Conservation (phyloP, 2,329 filamentous ascomycete species). For the Eutypella sp. region DNA sequence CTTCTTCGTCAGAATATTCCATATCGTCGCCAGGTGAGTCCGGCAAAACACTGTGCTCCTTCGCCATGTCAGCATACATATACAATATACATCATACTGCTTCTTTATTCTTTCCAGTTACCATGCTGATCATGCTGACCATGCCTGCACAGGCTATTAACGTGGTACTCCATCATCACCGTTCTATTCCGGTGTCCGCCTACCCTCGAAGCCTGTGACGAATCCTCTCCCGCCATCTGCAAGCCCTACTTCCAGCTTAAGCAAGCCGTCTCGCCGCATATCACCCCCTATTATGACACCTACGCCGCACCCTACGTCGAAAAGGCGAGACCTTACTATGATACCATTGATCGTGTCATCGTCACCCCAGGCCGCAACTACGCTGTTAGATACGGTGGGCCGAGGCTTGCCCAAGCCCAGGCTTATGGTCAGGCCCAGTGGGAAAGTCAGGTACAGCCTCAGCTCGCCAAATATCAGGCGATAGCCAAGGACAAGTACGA, state of each 20-base stretch:
- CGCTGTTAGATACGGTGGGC: conserved; percentile 69
- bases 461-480: conserved; percentile 59
- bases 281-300: conserved; percentile 78
- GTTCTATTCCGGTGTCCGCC: conserved; percentile 78
- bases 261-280: conserved; percentile 62
- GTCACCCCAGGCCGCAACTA: conserved; percentile 65
- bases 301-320: conserved; percentile 84
- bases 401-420: conserved; percentile 63
- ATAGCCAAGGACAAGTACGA: conserved; percentile 64
- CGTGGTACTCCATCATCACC: conserved; percentile 83
- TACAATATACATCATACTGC: background rate
- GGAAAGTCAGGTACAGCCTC: conserved; percentile 72
- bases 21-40: conserved; percentile 1
- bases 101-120: background rate
- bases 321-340: conserved; percentile 69
- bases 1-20: conserved; percentile 1
- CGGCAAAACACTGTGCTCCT: background rate
- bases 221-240: conserved; percentile 72
- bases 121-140: conserved; percentile 4
- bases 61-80: too few relatives aligned
- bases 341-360: conserved; percentile 55
- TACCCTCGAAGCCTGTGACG: conserved; percentile 60
- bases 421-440: conserved; percentile 67
- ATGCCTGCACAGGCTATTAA: conserved; percentile 53
- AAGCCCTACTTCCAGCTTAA: conserved; percentile 71